A percentile compares a stretch with the other conserved stretches of the same genome.
Evolutionary conservation across 2,329 filamentous ascomycete genomes (phyloP).

Genomic region (Claviceps africana): DNA sequence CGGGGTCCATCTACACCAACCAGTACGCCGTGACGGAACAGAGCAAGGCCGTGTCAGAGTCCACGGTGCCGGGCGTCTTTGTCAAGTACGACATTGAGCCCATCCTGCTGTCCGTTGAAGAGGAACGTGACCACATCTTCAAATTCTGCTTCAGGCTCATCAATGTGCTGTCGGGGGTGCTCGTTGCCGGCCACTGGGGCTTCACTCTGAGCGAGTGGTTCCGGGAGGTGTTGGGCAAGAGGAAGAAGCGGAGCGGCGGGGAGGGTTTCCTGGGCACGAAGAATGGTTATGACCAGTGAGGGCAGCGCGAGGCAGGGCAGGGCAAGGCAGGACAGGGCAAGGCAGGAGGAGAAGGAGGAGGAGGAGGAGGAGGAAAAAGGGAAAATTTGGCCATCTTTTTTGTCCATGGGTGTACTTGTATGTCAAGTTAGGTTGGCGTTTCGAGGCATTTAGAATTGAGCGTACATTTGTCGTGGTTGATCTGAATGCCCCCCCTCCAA

Average conservation of each 20-base stretch:
- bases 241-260: conserved; percentile 29
- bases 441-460: no score
- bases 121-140: conserved; percentile 63
- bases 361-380: not conserved
- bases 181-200: conserved; percentile 89
- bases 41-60: conserved; percentile 54
- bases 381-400: no score
- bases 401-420: no score
- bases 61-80: conserved; percentile 72
- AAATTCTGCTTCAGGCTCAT: conserved; percentile 67
- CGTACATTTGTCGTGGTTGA: no score
- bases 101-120: conserved; percentile 72
- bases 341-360: not conserved
- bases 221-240: conserved; percentile 37
- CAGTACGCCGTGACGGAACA: conserved; percentile 96
- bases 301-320: no score
- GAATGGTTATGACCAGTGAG: conserved; percentile 17
- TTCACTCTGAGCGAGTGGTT: conserved; percentile 75
- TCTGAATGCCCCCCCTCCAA: no score
- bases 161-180: conserved; percentile 78
- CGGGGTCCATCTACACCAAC: conserved; percentile 71
- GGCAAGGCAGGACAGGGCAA: not conserved
- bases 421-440: no score
- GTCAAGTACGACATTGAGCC: conserved; percentile 99
- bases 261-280: conserved; percentile 39